Evolutionary conservation across 305 asterid genomes (phyloP).

Genomic region (Fraxinus paxiana): DNA sequence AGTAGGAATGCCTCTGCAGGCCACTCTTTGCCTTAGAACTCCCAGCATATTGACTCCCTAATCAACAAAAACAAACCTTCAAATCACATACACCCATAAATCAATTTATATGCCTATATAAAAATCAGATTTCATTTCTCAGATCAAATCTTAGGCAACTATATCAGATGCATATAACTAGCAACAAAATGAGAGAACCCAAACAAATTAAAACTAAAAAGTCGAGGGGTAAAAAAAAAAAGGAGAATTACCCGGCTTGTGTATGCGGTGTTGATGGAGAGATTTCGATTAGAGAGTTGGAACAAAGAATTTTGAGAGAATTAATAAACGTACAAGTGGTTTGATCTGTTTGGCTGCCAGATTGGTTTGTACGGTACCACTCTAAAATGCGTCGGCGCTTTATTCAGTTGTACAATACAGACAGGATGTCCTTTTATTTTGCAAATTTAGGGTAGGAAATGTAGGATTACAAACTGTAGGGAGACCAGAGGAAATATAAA

Average conservation of each 20-base stretch:
- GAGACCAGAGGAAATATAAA: background rate
- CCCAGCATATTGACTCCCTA: slow-evolving; percentile 27
- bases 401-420: background rate
- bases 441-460: background rate
- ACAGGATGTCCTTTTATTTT: background rate
- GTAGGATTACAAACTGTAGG: background rate
- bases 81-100: background rate
- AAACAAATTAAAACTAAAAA: background rate
- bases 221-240: background rate
- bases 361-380: background rate
- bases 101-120: background rate
- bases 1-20: slow-evolving; percentile 23
- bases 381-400: background rate
- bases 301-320: background rate
- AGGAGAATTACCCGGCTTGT: background rate
- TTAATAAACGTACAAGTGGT: background rate
- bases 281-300: background rate
- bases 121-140: background rate
- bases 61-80: background rate
- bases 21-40: slow-evolving; percentile 24
- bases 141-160: background rate
- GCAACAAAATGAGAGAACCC: background rate
- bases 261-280: background rate
- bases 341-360: background rate
- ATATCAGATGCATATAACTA: background rate